phyloP scores from a whole-genome alignment of 208 protist genomes.

The Angomonas deanei region DNA sequence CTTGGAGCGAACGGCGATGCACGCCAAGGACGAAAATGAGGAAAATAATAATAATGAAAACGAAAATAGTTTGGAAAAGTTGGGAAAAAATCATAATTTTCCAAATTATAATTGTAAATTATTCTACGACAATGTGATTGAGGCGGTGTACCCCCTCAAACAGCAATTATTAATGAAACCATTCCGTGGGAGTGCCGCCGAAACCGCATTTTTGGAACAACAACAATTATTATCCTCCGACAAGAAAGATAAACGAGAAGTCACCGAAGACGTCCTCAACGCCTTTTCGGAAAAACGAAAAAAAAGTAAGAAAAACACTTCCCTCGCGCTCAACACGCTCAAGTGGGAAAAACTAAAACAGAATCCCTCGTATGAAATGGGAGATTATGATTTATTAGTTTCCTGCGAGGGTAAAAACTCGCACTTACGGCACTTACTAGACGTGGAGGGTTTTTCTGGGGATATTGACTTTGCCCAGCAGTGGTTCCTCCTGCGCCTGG shows the following conservation, averaged over 20 bases:
- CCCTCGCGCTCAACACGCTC: slow-evolving; percentile 60
- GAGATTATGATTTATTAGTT: slow-evolving; percentile 83
- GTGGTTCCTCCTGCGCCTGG: slow-evolving; percentile 67
- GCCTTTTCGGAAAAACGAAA: too few species aligned
- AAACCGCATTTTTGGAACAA: background rate
- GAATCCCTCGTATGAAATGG: slow-evolving; percentile 58
- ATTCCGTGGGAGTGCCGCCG: slow-evolving; percentile 30
- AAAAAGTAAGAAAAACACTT: too few species aligned
- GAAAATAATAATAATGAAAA: background rate
- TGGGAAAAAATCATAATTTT: slow-evolving; percentile 7
- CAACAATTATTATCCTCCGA: background rate
- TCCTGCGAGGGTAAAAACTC: slow-evolving; percentile 77
- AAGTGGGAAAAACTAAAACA: slow-evolving; percentile 75
- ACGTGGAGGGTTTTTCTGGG: slow-evolving; percentile 78
- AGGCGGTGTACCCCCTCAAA: slow-evolving; percentile 73
- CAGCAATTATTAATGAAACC: slow-evolving; percentile 67
- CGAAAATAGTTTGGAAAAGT: slow-evolving; percentile 5
- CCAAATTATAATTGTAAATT: slow-evolving; percentile 59
- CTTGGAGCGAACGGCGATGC: slow-evolving; percentile 7
- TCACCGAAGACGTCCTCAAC: too few species aligned
- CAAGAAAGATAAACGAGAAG: background rate
- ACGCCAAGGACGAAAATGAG: background rate
- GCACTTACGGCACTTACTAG: slow-evolving; percentile 66
- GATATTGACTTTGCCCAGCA: slow-evolving; percentile 66
- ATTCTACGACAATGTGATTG: slow-evolving; percentile 75